These are phyloP conservation scores for Coniochaeta sp. DNA, from an alignment of 2,329 filamentous ascomycete species.

Conservation along the genomic window DNA sequence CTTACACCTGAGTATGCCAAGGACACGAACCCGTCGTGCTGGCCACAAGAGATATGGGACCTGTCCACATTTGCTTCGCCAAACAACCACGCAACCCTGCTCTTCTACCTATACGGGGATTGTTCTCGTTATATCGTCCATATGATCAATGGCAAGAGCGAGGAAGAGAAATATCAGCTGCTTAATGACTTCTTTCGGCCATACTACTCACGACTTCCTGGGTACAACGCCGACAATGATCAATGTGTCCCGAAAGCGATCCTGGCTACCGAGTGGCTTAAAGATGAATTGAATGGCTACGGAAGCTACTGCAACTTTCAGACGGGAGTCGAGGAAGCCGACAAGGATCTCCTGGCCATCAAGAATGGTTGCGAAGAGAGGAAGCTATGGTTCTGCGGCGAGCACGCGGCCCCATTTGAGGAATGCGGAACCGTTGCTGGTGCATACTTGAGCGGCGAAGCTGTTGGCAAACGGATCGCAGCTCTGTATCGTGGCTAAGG, in stretches of 20 bases:
- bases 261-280: conserved; percentile 57
- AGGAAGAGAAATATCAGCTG: conserved; percentile 2
- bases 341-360: conserved; percentile 46
- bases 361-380: conserved; percentile 36
- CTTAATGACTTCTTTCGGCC: conserved; percentile 37
- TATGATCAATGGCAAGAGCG: conserved; percentile 8
- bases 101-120: conserved; percentile 15
- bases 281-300: conserved; percentile 57
- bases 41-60: conserved; percentile 16
- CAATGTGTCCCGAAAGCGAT: conserved; percentile 46
- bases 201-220: conserved; percentile 56
- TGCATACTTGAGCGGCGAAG: conserved; percentile 57
- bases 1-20: conserved; percentile 2
- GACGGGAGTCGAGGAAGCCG: conserved; percentile 41
- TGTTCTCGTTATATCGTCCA: conserved; percentile 14
- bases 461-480: not conserved
- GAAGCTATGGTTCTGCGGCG: conserved; percentile 60
- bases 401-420: conserved; percentile 60
- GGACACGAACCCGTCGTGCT: conserved; percentile 11
- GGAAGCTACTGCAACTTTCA: conserved; percentile 66
- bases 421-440: conserved; percentile 58
- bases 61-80: conserved; percentile 10
- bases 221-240: conserved; percentile 35
- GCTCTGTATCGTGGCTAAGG: no score
- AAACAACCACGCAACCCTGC: conserved; percentile 11